A percentile compares a stretch with the other conserved stretches of the same genome.
These are phyloP conservation scores for Lasiosphaeriaceae sp. DNA, from an alignment of 495 filamentous ascomycete species.

Conservation along the genomic window DNA sequence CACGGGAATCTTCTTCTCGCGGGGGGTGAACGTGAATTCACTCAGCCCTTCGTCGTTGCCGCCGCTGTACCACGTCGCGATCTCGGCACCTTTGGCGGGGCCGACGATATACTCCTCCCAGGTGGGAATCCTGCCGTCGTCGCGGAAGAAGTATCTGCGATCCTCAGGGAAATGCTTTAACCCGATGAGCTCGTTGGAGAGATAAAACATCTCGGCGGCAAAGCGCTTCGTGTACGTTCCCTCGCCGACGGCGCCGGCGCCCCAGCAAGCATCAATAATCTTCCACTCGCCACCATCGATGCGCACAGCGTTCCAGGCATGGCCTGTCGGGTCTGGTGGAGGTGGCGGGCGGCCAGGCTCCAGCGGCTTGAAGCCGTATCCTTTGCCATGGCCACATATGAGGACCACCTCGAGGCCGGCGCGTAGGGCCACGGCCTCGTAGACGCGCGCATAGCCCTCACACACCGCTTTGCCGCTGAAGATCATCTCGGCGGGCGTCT, in stretches of 20 bases:
- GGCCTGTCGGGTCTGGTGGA: conserved; percentile 46
- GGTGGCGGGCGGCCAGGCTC: conserved; percentile 55
- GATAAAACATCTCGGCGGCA: conserved; percentile 65
- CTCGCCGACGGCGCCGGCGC: conserved; percentile 62
- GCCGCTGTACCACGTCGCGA: conserved; percentile 48
- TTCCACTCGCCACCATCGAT: conserved; percentile 89
- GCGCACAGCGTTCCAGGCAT: conserved; percentile 91
- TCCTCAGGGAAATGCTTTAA: conserved; percentile 72
- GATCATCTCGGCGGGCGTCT: conserved; percentile 64
- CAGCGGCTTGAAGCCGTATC: conserved; percentile 62
- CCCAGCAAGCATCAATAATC: conserved; percentile 89
- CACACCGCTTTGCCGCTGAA: conserved; percentile 79
- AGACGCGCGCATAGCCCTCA: conserved; percentile 85
- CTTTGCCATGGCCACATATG: conserved; percentile 81
- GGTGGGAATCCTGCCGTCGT: conserved; percentile 40
- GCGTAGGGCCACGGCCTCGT: conserved; percentile 64
- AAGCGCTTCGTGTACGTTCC: conserved; percentile 63
- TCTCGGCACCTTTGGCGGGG: conserved; percentile 35
- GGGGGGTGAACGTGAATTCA: conserved; percentile 58
- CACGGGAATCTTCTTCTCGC: conserved; percentile 53
- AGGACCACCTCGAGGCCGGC: conserved; percentile 70
- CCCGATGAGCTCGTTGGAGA: conserved; percentile 79
- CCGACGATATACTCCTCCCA: conserved; percentile 81
- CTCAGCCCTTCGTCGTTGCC: conserved; percentile 59
- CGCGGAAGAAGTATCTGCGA: conserved; percentile 62